phyloP scores from a whole-genome alignment of 2,329 filamentous ascomycete genomes.

The Cadophora gregata region DNA sequence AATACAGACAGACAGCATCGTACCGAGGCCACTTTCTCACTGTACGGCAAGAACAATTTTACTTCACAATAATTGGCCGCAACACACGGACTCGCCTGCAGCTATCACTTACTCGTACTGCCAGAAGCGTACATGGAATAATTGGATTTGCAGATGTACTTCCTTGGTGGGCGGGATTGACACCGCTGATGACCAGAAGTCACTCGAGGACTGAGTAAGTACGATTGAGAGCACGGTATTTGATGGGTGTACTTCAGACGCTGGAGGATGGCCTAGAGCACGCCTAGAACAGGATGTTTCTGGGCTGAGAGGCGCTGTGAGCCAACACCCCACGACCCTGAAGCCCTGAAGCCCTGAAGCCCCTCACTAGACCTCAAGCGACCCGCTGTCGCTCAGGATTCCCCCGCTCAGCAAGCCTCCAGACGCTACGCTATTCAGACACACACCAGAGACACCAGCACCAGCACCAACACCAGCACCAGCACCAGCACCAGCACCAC shows the following conservation, averaged over 20 bases:
- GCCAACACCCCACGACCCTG: background rate
- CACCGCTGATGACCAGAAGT: background rate
- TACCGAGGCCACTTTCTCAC: background rate
- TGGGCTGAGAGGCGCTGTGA: slow-evolving; percentile 12
- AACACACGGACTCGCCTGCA: slow-evolving; percentile 6
- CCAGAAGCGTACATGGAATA: background rate
- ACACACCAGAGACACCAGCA: too few species aligned
- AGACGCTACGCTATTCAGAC: slow-evolving; percentile 13
- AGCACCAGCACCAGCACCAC: too few species aligned
- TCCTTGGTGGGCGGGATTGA: too few species aligned
- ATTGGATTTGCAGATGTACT: too few species aligned
- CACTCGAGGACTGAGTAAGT: background rate
- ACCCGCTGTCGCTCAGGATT: slow-evolving; percentile 9
- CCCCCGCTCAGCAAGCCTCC: slow-evolving; percentile 3
- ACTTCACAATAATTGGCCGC: background rate
- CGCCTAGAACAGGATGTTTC: slow-evolving; percentile 1
- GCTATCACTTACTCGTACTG: background rate
- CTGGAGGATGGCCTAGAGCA: background rate
- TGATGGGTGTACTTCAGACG: background rate
- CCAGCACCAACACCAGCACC: too few species aligned
- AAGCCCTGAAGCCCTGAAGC: background rate
- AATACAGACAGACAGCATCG: background rate
- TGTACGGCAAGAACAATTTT: background rate
- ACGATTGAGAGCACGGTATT: background rate
- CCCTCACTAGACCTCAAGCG: background rate